A percentile compares a stretch with the other conserved stretches of the same genome.
Conservation (phyloP, 73 alveolate species). For the Effrenium voratum region DNA sequence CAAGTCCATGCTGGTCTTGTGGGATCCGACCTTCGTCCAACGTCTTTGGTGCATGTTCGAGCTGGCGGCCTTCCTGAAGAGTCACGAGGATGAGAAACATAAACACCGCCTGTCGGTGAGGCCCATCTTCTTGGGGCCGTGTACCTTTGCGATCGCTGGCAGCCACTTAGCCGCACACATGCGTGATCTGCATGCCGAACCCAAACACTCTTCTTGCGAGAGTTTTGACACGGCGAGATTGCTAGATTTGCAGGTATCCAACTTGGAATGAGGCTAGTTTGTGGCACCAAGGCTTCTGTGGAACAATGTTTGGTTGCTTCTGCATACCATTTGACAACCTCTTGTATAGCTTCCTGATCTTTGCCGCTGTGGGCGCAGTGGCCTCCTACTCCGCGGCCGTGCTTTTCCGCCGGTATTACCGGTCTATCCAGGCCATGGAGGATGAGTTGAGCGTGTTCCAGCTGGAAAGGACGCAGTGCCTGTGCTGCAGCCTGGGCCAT, state of each 20-base stretch:
- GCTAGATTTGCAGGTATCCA: no score
- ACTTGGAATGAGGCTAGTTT: no score
- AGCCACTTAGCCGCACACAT: no score
- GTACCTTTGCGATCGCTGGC: neutral
- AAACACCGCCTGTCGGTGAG: neutral
- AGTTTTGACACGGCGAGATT: no score
- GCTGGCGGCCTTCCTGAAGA: neutral
- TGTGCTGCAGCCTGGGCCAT: neutral
- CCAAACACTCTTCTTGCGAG: no score
- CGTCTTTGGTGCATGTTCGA: neutral
- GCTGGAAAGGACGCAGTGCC: neutral
- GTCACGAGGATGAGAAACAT: neutral
- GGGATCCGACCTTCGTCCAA: no score
- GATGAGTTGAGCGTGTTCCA: neutral
- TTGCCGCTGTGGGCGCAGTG: neutral
- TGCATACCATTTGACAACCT: neutral
- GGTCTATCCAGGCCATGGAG: neutral
- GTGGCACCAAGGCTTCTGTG: neutral
- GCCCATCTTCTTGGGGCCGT: neutral
- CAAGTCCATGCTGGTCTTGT: no score
- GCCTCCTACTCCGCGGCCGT: neutral
- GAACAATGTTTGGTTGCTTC: neutral
- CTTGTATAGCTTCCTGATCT: neutral
- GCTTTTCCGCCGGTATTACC: neutral
- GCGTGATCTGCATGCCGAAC: no score